A percentile compares a stretch with the other conserved stretches of the same genome.
Conservation (phyloP, 257 asterid genomes). For the Plantago elongata region DNA sequence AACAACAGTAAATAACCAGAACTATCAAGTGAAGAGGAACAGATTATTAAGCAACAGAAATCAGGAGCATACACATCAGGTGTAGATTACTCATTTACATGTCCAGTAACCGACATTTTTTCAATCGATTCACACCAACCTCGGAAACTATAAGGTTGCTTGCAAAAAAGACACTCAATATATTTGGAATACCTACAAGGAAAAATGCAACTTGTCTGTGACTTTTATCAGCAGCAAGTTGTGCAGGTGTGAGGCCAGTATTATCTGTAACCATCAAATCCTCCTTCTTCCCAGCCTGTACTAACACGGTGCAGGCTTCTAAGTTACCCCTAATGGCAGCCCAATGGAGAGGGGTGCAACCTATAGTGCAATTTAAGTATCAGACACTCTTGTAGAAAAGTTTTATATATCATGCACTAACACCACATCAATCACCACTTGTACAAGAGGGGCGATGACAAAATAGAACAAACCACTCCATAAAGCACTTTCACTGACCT, state of each 20-base stretch:
- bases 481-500: slow-evolving; percentile 40
- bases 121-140: neutral
- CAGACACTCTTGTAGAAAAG: slow-evolving; percentile 15
- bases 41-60: too few species aligned
- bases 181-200: slow-evolving; percentile 72
- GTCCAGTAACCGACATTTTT: too few species aligned
- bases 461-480: slow-evolving; percentile 4
- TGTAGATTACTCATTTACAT: too few species aligned
- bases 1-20: too few species aligned
- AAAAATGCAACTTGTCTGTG: slow-evolving; percentile 98
- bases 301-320: slow-evolving; percentile 99
- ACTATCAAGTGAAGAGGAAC: too few species aligned
- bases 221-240: slow-evolving; percentile 89
- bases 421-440: slow-evolving; percentile 4
- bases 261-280: slow-evolving; percentile 83
- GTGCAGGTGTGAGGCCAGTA: slow-evolving; percentile 96
- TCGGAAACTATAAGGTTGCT: neutral
- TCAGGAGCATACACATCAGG: too few species aligned
- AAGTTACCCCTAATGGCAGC: slow-evolving; percentile 93
- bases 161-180: neutral
- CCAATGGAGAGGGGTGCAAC: slow-evolving; percentile 99
- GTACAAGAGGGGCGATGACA: slow-evolving; percentile 8
- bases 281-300: slow-evolving; percentile 94
- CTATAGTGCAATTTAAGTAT: slow-evolving; percentile 34
- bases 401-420: slow-evolving; percentile 15